Percentiles rank a stretch among this genome's conserved stretches.
Conservation (phyloP, 2,329 filamentous ascomycete species). For the Fusarium goolgardi region DNA sequence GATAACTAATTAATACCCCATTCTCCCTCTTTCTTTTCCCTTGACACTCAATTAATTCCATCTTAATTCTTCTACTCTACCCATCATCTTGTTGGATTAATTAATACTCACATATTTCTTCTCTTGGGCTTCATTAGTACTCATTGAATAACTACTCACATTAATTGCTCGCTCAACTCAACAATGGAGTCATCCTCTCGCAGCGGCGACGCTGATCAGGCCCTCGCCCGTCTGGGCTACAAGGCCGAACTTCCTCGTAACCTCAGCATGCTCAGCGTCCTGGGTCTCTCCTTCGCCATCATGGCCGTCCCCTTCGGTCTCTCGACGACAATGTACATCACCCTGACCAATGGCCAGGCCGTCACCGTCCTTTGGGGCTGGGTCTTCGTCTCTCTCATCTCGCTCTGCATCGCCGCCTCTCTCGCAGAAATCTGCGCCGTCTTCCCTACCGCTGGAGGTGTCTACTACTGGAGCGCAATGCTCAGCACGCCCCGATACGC, state of each 20-base stretch:
- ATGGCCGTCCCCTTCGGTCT: constrained; percentile 64
- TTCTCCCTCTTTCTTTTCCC: constrained; percentile 7
- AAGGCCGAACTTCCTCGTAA: constrained; percentile 62
- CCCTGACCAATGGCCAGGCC: constrained; percentile 77
- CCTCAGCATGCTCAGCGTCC: constrained; percentile 62
- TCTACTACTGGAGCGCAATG: constrained; percentile 80
- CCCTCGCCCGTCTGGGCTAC: constrained; percentile 62
- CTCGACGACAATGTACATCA: constrained; percentile 60
- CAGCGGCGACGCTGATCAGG: constrained; percentile 53
- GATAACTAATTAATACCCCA: constrained; percentile 22
- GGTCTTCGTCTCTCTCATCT: constrained; percentile 72
- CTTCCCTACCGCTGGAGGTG: constrained; percentile 70
- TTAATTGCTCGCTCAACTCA: not conserved
- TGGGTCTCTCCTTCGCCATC: constrained; percentile 63
- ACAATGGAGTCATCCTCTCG: constrained; percentile 31
- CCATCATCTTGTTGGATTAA: not conserved
- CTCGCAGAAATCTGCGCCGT: constrained; percentile 79
- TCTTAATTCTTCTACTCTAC: not conserved
- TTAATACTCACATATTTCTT: not conserved
- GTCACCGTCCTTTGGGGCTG: constrained; percentile 81
- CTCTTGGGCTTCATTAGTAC: not conserved
- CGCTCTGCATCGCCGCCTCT: constrained; percentile 76
- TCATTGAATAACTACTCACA: not conserved
- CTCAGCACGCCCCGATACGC: constrained; percentile 71
- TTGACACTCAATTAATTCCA: not conserved